phyloP scores from a whole-genome alignment of 768 basidiomycete species.

The Kondoa malvinella region DNA sequence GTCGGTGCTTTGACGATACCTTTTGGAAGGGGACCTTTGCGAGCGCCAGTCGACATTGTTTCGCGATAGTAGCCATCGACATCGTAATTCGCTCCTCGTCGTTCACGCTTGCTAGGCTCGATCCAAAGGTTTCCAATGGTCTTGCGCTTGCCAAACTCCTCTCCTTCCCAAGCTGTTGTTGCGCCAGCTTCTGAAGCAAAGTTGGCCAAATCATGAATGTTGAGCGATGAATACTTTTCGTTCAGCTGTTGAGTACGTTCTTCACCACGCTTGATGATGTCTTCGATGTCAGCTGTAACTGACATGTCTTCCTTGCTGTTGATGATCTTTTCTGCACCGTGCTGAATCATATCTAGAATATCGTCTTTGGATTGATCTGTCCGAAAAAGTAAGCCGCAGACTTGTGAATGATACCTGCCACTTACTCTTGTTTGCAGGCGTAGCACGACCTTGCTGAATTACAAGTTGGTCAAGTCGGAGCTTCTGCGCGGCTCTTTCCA shows the following conservation, averaged over 20 bases:
- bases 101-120: constrained; percentile 79
- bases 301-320: constrained; percentile 43
- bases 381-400: background rate
- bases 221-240: constrained; percentile 78
- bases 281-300: constrained; percentile 69
- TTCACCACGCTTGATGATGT: constrained; percentile 77
- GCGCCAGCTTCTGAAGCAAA: constrained; percentile 51
- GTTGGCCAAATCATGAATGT: constrained; percentile 85
- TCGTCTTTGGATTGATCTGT: constrained; percentile 54
- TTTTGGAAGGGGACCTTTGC: constrained; percentile 69
- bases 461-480: constrained; percentile 85
- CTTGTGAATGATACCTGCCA: background rate
- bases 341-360: constrained; percentile 91
- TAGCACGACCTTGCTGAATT: constrained; percentile 82
- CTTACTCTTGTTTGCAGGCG: constrained; percentile 50
- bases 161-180: constrained; percentile 27
- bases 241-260: constrained; percentile 73
- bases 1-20: constrained; percentile 43
- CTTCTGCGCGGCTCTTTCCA: constrained; percentile 90
- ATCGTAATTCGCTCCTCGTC: constrained; percentile 73
- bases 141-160: constrained; percentile 20
- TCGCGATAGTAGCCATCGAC: constrained; percentile 93
- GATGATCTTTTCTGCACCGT: constrained; percentile 93
- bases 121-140: constrained; percentile 34
- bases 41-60: constrained; percentile 51